These are phyloP conservation scores for Fomitiporia mediterranea DNA, from an alignment of 1,284 basidiomycete genomes.

Conservation along the genomic window DNA sequence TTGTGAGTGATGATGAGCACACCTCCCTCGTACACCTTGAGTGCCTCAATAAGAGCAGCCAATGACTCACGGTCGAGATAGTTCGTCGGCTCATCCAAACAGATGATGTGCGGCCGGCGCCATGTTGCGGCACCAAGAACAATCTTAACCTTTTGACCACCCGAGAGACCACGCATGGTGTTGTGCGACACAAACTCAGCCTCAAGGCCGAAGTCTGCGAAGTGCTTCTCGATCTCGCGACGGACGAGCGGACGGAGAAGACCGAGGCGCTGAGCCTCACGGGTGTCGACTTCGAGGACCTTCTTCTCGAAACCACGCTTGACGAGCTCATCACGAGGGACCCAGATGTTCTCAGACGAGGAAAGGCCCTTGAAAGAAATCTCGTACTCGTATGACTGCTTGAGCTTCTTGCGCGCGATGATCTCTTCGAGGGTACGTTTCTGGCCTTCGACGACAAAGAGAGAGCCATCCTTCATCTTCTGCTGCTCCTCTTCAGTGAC, in stretches of 20 bases:
- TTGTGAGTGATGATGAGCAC: conserved; percentile 96
- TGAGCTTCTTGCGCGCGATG: conserved; percentile 90
- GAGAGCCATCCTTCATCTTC: conserved; percentile 96
- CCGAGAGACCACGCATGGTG: conserved; percentile 95
- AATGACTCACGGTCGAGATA: conserved; percentile 98
- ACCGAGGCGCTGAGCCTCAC: conserved; percentile 95
- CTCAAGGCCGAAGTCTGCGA: conserved; percentile 95
- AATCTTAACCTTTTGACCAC: conserved; percentile 99
- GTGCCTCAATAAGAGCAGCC: conserved; percentile 91
- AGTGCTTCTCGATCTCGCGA: conserved; percentile 97
- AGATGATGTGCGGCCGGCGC: conserved; percentile 97
- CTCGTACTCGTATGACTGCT: conserved; percentile 99
- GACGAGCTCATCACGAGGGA: conserved; percentile 93
- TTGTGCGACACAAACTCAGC: conserved; percentile 96
- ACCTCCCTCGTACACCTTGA: conserved; percentile 97
- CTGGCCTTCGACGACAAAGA: conserved; percentile 86
- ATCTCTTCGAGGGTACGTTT: conserved; percentile 96
- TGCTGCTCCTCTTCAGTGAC: conserved; percentile 84
- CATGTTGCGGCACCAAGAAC: conserved; percentile 98
- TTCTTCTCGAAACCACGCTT: conserved; percentile 99
- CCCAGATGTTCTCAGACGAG: conserved; percentile 95
- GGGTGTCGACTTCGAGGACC: conserved; percentile 94
- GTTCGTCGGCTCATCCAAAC: conserved; percentile 97
- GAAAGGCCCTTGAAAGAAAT: conserved; percentile 89
- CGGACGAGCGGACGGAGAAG: conserved; percentile 94